Conservation (phyloP, 805 yeast species). For the Saturnispora besseyi region DNA sequence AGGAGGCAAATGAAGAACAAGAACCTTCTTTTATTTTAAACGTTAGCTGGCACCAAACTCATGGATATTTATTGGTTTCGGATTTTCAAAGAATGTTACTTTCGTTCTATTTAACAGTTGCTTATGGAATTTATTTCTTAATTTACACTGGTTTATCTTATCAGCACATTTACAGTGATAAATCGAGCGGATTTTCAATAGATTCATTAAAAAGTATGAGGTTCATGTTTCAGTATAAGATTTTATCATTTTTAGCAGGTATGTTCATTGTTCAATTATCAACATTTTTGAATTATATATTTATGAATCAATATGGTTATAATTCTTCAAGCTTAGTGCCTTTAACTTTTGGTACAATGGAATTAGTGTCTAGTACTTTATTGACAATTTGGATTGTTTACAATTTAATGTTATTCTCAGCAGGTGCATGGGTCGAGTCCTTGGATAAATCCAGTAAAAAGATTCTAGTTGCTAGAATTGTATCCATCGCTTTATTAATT, state of each 20-base stretch:
- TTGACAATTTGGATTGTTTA: constrained; percentile 27
- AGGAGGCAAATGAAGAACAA: neutral
- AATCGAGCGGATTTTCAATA: constrained; percentile 17
- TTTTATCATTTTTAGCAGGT: constrained; percentile 16
- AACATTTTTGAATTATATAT: constrained; percentile 13
- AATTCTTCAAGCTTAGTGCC: constrained; percentile 14
- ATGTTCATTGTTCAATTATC: constrained; percentile 17
- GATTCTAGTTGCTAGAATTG: constrained; percentile 14
- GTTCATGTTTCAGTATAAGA: constrained; percentile 22
- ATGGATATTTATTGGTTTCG: constrained; percentile 23
- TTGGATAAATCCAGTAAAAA: constrained; percentile 7
- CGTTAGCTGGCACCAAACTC: constrained; percentile 27
- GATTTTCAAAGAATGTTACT: constrained; percentile 23
- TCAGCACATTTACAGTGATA: constrained; percentile 11
- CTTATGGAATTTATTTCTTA: constrained; percentile 15
- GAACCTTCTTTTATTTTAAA: neutral
- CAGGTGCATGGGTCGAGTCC: constrained; percentile 19
- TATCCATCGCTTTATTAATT: constrained; percentile 17
- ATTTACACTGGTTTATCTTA: constrained; percentile 14
- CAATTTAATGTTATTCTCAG: constrained; percentile 23
- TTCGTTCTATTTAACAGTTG: constrained; percentile 15
- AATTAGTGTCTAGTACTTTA: constrained; percentile 18
- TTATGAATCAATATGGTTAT: constrained; percentile 24
- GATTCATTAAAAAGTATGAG: constrained; percentile 15
- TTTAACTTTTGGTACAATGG: constrained; percentile 16